Conservation (phyloP, 2,329 filamentous ascomycete species). For the Lithohypha guttulata region DNA sequence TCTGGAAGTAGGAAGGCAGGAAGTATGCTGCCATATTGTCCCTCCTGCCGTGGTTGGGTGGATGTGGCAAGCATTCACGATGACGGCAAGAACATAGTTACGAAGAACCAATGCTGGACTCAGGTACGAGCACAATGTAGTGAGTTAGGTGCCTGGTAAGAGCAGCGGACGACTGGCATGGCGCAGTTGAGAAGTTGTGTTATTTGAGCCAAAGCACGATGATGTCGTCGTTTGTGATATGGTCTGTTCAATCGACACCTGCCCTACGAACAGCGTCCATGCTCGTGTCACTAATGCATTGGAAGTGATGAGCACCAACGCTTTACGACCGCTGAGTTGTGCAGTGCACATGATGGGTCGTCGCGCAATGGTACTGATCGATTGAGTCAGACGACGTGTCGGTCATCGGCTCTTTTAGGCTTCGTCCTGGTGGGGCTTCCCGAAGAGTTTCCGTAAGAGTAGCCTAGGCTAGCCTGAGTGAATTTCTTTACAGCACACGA, state of each 20-base stretch:
- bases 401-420: constrained; percentile 5
- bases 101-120: no score
- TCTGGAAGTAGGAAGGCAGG: constrained; percentile 70
- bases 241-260: not conserved
- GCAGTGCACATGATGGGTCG: not conserved
- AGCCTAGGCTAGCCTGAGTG: no score
- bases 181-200: constrained; percentile 4
- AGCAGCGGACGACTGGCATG: constrained; percentile 4
- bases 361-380: constrained; percentile 1
- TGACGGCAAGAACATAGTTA: no score
- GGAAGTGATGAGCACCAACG: not conserved
- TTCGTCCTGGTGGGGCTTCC: not conserved
- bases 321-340: not conserved
- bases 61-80: not conserved
- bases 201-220: not conserved
- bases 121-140: no score
- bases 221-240: constrained; percentile 7
- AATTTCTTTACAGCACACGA: no score
- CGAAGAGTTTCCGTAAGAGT: not conserved
- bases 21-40: constrained; percentile 69
- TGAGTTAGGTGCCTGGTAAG: constrained; percentile 7
- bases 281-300: no score
- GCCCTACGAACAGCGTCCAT: not conserved
- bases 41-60: no score
- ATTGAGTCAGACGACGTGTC: constrained; percentile 8